These are phyloP conservation scores for Ajuga chamaepitys DNA, from an alignment of 257 asterid genomes.

Conservation along the genomic window DNA sequence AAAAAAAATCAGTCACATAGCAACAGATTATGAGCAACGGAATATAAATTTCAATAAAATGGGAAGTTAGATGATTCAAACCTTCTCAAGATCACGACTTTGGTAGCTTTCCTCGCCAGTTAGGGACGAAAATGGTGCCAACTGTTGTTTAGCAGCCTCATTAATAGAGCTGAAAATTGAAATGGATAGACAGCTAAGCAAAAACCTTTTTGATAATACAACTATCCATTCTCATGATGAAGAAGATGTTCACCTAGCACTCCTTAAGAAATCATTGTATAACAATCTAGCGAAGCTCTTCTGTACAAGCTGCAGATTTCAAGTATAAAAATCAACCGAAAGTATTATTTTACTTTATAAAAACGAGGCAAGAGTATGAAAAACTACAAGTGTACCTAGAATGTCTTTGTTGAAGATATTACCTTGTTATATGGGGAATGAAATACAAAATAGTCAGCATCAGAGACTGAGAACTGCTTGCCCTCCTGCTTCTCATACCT, in stretches of 20 bases:
- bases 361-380: not conserved
- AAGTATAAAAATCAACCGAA: not conserved
- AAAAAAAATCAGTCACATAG: not conserved
- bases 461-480: conserved; percentile 65
- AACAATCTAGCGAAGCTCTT: conserved; percentile 88
- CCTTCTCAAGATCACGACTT: conserved; percentile 99
- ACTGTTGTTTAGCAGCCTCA: conserved; percentile 70
- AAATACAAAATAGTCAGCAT: conserved; percentile 79
- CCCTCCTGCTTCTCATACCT: conserved; percentile 86
- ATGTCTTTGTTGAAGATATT: conserved; percentile 13
- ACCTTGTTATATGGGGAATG: conserved; percentile 99
- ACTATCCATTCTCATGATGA: not conserved
- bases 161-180: conserved; percentile 61
- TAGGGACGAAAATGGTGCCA: conserved; percentile 65
- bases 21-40: not conserved
- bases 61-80: conserved; percentile 11
- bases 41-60: not conserved
- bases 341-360: not conserved
- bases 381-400: not conserved
- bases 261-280: conserved; percentile 62
- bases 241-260: conserved; percentile 56
- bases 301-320: conserved; percentile 86
- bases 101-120: conserved; percentile 73
- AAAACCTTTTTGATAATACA: not conserved
- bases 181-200: conserved; percentile 7